These are phyloP conservation scores for Helenozyma baotianmanensis DNA, from an alignment of 805 yeast species.

Conservation along the genomic window DNA sequence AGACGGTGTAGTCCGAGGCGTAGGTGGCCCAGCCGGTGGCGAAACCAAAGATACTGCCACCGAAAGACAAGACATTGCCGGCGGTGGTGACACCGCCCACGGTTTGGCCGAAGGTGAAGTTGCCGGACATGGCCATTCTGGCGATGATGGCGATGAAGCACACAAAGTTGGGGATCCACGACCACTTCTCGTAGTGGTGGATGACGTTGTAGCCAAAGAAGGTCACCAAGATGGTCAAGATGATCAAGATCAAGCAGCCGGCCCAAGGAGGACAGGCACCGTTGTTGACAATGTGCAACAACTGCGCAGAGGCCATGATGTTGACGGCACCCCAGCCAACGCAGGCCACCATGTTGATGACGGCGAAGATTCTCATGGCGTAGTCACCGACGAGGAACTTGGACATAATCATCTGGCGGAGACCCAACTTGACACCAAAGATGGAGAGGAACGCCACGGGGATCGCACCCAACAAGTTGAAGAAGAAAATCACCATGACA, in stretches of 20 bases:
- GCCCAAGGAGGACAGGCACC: slow-evolving; percentile 81
- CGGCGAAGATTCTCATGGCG: slow-evolving; percentile 71
- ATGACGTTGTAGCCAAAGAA: slow-evolving; percentile 82
- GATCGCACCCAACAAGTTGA: slow-evolving; percentile 64
- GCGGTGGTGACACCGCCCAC: slow-evolving; percentile 62
- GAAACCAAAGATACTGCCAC: slow-evolving; percentile 79
- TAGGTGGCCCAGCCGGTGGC: slow-evolving; percentile 95
- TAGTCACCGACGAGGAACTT: slow-evolving; percentile 73
- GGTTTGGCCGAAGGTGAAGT: slow-evolving; percentile 40
- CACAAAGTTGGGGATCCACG: slow-evolving; percentile 80
- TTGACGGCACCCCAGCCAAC: slow-evolving; percentile 96
- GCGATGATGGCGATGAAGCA: slow-evolving; percentile 76
- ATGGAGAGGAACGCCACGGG: slow-evolving; percentile 81
- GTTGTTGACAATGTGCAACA: slow-evolving; percentile 70
- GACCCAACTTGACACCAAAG: slow-evolving; percentile 80
- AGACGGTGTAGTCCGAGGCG: slow-evolving; percentile 89
- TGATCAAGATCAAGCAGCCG: slow-evolving; percentile 70
- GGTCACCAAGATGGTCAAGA: slow-evolving; percentile 66
- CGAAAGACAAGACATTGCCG: slow-evolving; percentile 73
- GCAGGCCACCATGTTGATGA: slow-evolving; percentile 78
- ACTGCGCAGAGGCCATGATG: slow-evolving; percentile 83
- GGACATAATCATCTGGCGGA: slow-evolving; percentile 83
- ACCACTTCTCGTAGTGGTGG: slow-evolving; percentile 76
- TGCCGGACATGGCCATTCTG: slow-evolving; percentile 62
- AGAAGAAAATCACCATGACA: slow-evolving; percentile 62